Base-by-base conservation (phyloP, 192 early-diverging fungal genomes). In the Coemansia guatemalensis region DNA sequence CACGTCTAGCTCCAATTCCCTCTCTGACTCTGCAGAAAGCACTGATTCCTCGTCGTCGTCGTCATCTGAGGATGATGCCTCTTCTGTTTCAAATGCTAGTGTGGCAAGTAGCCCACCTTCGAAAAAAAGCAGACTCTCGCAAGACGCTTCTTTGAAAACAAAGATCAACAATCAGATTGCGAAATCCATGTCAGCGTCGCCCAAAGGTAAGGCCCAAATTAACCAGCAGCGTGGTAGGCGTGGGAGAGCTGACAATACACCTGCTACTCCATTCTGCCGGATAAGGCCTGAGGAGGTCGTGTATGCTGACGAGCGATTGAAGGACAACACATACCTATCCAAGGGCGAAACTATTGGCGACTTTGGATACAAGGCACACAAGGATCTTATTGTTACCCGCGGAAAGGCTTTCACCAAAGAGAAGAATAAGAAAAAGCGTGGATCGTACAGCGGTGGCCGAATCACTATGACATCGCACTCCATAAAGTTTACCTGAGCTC, bases 391-490 rank as follows among this genome's bases (percentile, higher is more conserved):
- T 58, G 88, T 90, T 48, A 93, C 89, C 17, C 83, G 89, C 29
- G 97, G 97, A 48, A 93, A 94, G 79, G 87, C 88, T 24, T 99
- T 99, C 85, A 87, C 92, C 39, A 89, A 89, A 12, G 95, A 97
- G 68, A 99, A 99, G 87, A 93, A 92, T 62, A 97, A 97, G 84
- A 98, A 98, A 83, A 97, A 97, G 86, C 84, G 92, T 54, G 95
- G 95, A 23, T 88, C 90, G 44, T 98, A 98, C 85, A 87, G 89
- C 58, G 96, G 96, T 27, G 96, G 96, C 22, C 71, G 82, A 55
- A 98, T 98, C 60, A 89, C 91, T 61, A 87, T 90, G 56, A 82
- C 76, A 32, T 91, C 90, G 23, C 88, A 94, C 72, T 94, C 91
- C 5, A 92, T 95, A 82, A 98, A 98, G 73, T 96, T 98, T 33